phyloP scores from a whole-genome alignment of 2,329 filamentous ascomycete genomes.

The Arthroderma uncinatum region DNA sequence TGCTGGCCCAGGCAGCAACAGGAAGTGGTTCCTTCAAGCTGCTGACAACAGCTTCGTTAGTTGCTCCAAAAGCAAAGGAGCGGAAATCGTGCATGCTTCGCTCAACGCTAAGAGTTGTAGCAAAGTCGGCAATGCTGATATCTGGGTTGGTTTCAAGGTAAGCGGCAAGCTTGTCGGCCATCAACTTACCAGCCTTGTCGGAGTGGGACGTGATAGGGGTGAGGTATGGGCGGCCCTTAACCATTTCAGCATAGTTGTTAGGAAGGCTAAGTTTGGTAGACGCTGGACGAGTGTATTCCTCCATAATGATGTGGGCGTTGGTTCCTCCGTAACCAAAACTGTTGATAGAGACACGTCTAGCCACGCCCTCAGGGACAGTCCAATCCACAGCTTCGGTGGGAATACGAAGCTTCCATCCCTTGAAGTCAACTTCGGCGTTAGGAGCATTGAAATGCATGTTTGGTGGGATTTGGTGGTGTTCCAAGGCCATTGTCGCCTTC shows the following conservation, averaged over 20 bases:
- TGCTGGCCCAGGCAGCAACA: constrained; percentile 18
- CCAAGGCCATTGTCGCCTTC: constrained; percentile 19
- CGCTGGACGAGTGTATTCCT: constrained; percentile 7
- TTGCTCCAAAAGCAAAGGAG: constrained; percentile 2
- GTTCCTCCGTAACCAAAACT: constrained; percentile 16
- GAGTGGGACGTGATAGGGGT: constrained; percentile 15
- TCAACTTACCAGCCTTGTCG: constrained; percentile 11
- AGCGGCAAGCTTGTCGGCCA: constrained; percentile 9
- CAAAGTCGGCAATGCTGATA: constrained; percentile 7
- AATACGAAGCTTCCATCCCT: constrained; percentile 19
- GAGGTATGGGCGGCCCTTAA: constrained; percentile 6
- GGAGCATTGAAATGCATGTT: constrained; percentile 20
- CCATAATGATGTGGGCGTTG: constrained; percentile 14
- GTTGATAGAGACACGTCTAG: constrained; percentile 18
- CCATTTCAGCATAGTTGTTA: neutral
- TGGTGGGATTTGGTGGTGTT: constrained; percentile 20
- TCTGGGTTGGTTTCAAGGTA: constrained; percentile 5
- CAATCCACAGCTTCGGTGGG: constrained; percentile 8
- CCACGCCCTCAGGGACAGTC: neutral
- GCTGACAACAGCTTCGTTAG: constrained; percentile 1
- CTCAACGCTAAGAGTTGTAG: constrained; percentile 4
- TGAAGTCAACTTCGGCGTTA: constrained; percentile 7
- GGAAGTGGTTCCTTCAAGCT: constrained; percentile 16
- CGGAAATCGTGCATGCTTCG: constrained; percentile 7
- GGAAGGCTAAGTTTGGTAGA: constrained; percentile 1